These are phyloP conservation scores for Russula griseocarnosa DNA, from an alignment of 768 basidiomycete genomes.

Conservation along the genomic window DNA sequence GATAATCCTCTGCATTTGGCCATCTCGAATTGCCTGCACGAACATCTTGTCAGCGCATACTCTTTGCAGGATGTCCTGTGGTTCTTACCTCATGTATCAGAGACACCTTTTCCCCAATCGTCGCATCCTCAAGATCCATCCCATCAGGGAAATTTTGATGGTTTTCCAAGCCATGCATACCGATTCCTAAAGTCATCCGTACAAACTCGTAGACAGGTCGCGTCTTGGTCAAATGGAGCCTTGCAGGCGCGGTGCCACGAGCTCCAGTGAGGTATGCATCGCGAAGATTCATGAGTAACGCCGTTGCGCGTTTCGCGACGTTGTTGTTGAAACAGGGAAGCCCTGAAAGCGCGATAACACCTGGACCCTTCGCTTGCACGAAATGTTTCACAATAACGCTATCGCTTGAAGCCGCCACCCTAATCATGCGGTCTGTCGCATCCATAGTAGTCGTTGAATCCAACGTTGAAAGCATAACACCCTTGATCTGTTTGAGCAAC, in stretches of 20 bases:
- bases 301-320: slow-evolving; percentile 47
- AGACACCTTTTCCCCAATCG: slow-evolving; percentile 66
- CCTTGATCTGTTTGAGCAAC: slow-evolving; percentile 40
- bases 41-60: not conserved
- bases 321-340: slow-evolving; percentile 53
- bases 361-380: slow-evolving; percentile 23
- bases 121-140: slow-evolving; percentile 60
- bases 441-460: slow-evolving; percentile 73
- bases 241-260: slow-evolving; percentile 63
- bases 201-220: slow-evolving; percentile 75
- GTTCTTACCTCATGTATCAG: slow-evolving; percentile 61
- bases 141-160: slow-evolving; percentile 56
- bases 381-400: slow-evolving; percentile 63
- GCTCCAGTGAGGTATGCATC: slow-evolving; percentile 54
- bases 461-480: slow-evolving; percentile 48
- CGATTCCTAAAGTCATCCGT: slow-evolving; percentile 60
- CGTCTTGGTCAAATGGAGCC: slow-evolving; percentile 60
- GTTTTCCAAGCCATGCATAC: slow-evolving; percentile 81
- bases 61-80: not conserved
- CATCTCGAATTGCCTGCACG: slow-evolving; percentile 57
- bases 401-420: slow-evolving; percentile 60
- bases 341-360: slow-evolving; percentile 30
- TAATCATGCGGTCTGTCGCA: slow-evolving; percentile 60
- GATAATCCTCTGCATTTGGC: slow-evolving; percentile 55
- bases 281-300: slow-evolving; percentile 47